Percentiles rank a stretch among this genome's conserved stretches.
Conservation (phyloP, 2,329 filamentous ascomycete genomes). For the Exophiala bonariae region DNA sequence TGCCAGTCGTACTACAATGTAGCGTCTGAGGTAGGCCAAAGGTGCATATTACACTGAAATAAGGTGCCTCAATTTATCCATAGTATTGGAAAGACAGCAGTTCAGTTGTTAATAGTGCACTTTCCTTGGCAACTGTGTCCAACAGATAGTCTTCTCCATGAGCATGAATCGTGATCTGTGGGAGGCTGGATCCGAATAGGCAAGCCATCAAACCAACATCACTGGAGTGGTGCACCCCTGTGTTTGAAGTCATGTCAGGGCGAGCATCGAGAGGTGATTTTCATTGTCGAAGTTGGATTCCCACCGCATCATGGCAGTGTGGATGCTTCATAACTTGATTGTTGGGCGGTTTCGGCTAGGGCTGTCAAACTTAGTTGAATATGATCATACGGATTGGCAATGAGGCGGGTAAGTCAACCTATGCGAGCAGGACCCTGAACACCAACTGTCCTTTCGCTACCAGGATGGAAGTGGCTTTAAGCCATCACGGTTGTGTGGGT, state of each 20-base stretch:
- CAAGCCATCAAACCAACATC: slow-evolving; percentile 7
- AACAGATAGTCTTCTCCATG: slow-evolving; percentile 4
- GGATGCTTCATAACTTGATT: no score
- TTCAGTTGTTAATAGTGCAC: slow-evolving; percentile 7
- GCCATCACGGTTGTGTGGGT: slow-evolving; percentile 5
- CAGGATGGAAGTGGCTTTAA: slow-evolving; percentile 13
- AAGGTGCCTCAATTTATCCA: no score
- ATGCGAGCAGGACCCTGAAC: slow-evolving; percentile 7
- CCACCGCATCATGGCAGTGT: no score
- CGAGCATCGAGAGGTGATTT: no score
- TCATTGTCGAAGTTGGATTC: no score
- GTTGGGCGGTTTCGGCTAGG: no score
- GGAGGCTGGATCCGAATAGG: slow-evolving; percentile 5
- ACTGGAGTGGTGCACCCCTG: slow-evolving; percentile 7
- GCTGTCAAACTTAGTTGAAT: no score
- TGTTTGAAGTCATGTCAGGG: slow-evolving; percentile 2
- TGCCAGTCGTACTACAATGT: no score
- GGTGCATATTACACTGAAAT: no score
- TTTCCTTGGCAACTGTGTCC: slow-evolving; percentile 7
- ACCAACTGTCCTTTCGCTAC: slow-evolving; percentile 13
- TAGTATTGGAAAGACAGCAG: slow-evolving; percentile 7
- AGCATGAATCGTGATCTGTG: slow-evolving; percentile 7
- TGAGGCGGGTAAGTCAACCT: slow-evolving; percentile 5
- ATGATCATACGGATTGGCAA: slow-evolving; percentile 5
- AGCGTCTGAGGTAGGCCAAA: no score